Conservation (phyloP, 2,329 filamentous ascomycete genomes). For the Aureobasidium sp. region DNA sequence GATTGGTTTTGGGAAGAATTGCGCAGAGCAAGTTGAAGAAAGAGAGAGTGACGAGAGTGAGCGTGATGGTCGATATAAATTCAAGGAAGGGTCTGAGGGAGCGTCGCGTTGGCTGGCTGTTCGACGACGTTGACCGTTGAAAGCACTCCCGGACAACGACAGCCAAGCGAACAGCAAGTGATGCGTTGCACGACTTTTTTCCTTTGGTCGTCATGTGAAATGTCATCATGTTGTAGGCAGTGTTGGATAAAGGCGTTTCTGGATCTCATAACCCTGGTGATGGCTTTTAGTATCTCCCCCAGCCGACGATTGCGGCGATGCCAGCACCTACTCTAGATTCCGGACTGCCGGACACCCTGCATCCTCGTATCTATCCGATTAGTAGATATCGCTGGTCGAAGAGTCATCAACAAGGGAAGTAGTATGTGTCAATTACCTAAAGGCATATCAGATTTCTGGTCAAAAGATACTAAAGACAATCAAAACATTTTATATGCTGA, state of each 20-base stretch:
- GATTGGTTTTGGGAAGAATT: not conserved
- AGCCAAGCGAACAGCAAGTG: not conserved
- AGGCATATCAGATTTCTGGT: not conserved
- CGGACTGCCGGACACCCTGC: not conserved
- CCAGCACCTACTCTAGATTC: not conserved
- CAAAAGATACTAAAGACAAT: not conserved
- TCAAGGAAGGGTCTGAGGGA: not conserved
- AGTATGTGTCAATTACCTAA: not conserved
- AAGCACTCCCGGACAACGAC: conserved; percentile 1
- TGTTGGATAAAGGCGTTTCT: not conserved
- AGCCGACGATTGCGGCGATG: not conserved
- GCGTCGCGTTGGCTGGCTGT: conserved; percentile 8
- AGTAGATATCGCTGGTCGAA: not conserved
- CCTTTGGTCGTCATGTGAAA: not conserved
- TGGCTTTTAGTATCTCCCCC: not conserved
- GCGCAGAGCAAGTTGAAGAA: not conserved
- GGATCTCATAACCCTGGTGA: not conserved
- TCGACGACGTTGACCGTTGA: conserved; percentile 10
- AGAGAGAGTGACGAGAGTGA: not conserved
- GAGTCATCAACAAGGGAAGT: not conserved
- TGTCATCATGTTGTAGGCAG: not conserved
- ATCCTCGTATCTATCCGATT: not conserved
- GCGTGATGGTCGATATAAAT: conserved; percentile 6
- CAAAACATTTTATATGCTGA: not conserved
- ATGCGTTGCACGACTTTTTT: not conserved